A percentile compares a stretch with the other conserved stretches of the same genome.
phyloP scores from a whole-genome alignment of 345 rosid genomes.

The Kandelia obovata region DNA sequence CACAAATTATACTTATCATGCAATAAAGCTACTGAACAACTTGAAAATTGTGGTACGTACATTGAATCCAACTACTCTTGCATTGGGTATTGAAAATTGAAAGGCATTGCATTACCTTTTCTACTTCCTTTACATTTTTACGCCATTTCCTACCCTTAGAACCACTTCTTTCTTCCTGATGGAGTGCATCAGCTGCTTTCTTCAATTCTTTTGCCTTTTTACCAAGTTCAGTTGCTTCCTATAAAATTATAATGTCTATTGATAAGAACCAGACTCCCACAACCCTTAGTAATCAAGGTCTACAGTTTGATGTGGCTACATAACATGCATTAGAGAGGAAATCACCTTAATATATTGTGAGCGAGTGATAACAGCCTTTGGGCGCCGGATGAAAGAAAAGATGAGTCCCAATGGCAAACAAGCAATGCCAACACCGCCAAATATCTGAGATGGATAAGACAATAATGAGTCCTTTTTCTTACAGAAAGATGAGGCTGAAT shows the following conservation, averaged over 20 bases:
- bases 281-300: background rate
- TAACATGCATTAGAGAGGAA: background rate
- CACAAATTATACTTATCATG: no score
- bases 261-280: constrained; percentile 7
- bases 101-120: constrained; percentile 54
- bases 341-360: constrained; percentile 96
- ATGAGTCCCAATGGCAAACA: constrained; percentile 93
- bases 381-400: constrained; percentile 88
- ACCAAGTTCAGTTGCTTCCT: constrained; percentile 99
- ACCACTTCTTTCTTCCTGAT: constrained; percentile 95
- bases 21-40: no score
- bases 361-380: constrained; percentile 96
- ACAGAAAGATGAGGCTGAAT: background rate
- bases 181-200: constrained; percentile 93
- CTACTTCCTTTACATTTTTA: constrained; percentile 89
- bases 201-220: constrained; percentile 93
- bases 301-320: constrained; percentile 1
- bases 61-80: no score
- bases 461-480: background rate
- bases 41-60: no score
- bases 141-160: constrained; percentile 95
- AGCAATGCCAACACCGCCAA: constrained; percentile 98
- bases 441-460: constrained; percentile 52
- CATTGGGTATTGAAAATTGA: no score
- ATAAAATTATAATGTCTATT: constrained; percentile 20